These are phyloP conservation scores for Fistulifera solaris DNA, from an alignment of 108 stramenopile genomes.

Conservation along the genomic window DNA sequence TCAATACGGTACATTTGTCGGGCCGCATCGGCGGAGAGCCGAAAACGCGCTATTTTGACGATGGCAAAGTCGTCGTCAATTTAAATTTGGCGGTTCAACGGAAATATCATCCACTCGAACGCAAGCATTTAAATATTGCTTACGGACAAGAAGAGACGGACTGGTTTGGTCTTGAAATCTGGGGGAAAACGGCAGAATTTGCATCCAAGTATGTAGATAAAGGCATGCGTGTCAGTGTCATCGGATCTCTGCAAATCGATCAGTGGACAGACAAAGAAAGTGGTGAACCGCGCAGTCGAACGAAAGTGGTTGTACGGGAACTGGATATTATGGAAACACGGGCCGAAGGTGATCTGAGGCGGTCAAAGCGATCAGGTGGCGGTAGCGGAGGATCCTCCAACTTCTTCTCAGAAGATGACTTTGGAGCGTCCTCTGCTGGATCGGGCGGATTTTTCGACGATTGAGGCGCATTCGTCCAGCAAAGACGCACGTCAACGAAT, in stretches of 20 bases:
- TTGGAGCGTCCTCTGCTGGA: constrained; percentile 2
- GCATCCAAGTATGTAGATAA: constrained; percentile 61
- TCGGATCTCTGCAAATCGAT: constrained; percentile 51
- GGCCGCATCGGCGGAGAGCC: constrained; percentile 80
- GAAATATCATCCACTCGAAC: constrained; percentile 79
- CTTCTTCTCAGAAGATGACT: not conserved
- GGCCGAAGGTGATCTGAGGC: constrained; percentile 55
- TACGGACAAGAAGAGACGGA: constrained; percentile 86
- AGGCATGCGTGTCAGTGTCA: constrained; percentile 60
- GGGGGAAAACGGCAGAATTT: constrained; percentile 86
- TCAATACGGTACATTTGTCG: constrained; percentile 74
- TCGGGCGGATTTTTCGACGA: constrained; percentile 4
- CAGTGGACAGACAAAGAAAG: constrained; percentile 56
- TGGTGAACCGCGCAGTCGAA: constrained; percentile 37
- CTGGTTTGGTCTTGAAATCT: constrained; percentile 87
- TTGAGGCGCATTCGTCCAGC: no score
- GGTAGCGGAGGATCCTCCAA: constrained; percentile 5
- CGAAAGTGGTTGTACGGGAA: constrained; percentile 58
- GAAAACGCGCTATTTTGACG: constrained; percentile 78
- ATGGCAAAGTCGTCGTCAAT: constrained; percentile 83
- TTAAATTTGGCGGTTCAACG: constrained; percentile 67
- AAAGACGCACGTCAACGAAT: no score
- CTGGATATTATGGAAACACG: constrained; percentile 69
- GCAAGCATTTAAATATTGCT: constrained; percentile 40
- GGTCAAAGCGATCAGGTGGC: constrained; percentile 6